Percentiles rank a stretch among this genome's conserved stretches.
These are phyloP conservation scores for Ceratobasidium sp. DNA, from an alignment of 1,284 basidiomycete genomes.

Conservation along the genomic window DNA sequence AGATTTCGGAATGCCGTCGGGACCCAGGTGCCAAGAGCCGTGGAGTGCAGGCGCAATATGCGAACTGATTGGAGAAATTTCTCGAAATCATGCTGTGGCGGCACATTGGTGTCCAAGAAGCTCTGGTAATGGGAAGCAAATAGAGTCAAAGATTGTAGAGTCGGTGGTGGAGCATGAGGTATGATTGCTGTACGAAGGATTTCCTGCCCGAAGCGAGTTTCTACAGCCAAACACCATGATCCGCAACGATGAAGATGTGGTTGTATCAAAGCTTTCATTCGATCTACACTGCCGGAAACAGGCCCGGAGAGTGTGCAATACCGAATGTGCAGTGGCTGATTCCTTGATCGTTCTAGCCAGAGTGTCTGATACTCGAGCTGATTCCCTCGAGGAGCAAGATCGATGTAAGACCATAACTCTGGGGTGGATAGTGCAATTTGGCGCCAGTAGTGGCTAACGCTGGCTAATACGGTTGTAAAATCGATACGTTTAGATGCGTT, in stretches of 20 bases:
- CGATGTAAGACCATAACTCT: background rate
- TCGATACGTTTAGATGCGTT: background rate
- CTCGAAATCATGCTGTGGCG: background rate
- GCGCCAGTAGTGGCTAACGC: conserved; percentile 8
- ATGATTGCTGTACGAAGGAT: background rate
- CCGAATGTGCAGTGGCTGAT: background rate
- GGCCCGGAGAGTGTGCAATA: too few relatives aligned
- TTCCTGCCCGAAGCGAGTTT: background rate
- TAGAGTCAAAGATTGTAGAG: background rate
- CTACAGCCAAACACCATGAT: background rate
- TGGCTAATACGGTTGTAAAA: background rate
- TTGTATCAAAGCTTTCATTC: background rate
- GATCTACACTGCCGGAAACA: background rate
- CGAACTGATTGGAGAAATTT: background rate
- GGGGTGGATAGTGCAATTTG: background rate
- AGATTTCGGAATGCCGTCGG: background rate
- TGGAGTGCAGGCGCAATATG: background rate
- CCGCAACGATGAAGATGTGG: background rate
- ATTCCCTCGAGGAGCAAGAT: background rate
- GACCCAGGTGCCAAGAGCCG: background rate
- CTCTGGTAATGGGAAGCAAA: background rate
- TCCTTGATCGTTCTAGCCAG: background rate
- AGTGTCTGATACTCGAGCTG: background rate
- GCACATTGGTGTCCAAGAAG: background rate
- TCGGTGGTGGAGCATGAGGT: background rate